Conservation (phyloP, 768 basidiomycete genomes). For the Dioszegia hungarica region DNA sequence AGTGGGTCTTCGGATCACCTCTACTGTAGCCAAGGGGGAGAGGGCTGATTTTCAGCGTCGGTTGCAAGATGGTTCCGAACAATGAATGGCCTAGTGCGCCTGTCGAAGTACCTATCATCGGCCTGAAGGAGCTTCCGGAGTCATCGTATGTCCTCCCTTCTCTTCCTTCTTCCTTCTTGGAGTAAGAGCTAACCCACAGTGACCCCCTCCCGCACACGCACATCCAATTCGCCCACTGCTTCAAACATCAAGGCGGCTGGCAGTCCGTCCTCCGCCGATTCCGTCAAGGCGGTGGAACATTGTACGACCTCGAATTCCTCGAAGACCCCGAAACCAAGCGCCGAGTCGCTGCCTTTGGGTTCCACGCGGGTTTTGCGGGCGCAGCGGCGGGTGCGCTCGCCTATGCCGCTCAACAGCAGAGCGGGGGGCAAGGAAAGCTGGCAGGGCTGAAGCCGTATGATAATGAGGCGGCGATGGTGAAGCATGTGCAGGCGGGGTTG, state of each 20-base stretch:
- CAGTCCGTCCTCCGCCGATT: slow-evolving; percentile 77
- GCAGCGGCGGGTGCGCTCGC: slow-evolving; percentile 77
- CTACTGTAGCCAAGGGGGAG: not conserved
- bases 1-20: slow-evolving; percentile 56
- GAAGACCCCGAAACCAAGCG: slow-evolving; percentile 69
- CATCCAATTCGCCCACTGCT: slow-evolving; percentile 97
- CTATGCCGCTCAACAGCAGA: slow-evolving; percentile 60
- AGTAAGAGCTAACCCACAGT: slow-evolving; percentile 40
- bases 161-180: not conserved
- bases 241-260: slow-evolving; percentile 95
- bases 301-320: slow-evolving; percentile 96
- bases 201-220: slow-evolving; percentile 83
- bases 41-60: slow-evolving; percentile 62
- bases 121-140: slow-evolving; percentile 88
- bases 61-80: slow-evolving; percentile 79
- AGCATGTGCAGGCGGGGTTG: slow-evolving; percentile 61
- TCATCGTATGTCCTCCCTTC: slow-evolving; percentile 53
- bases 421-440: slow-evolving; percentile 54
- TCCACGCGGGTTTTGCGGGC: slow-evolving; percentile 97
- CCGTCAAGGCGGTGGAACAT: slow-evolving; percentile 67
- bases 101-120: slow-evolving; percentile 70
- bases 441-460: slow-evolving; percentile 71
- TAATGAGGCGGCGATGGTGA: slow-evolving; percentile 80
- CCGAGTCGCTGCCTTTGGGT: slow-evolving; percentile 96
- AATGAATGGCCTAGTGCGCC: slow-evolving; percentile 86